These are phyloP conservation scores for Artemisia tridentata DNA, from an alignment of 129 eudicot species.

Conservation along the genomic window DNA sequence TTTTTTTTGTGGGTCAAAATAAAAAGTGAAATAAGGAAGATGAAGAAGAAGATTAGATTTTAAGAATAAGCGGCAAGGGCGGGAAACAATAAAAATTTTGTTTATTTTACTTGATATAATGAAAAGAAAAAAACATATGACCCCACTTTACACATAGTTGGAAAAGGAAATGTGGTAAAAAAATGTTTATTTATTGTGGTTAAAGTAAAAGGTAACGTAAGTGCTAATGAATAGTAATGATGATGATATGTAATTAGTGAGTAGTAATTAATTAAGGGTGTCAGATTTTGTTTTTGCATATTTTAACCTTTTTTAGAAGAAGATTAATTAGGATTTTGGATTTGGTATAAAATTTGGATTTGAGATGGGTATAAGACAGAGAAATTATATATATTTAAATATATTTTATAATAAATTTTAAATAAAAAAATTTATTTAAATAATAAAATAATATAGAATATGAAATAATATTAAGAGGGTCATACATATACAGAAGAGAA, in stretches of 20 bases:
- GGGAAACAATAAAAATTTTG: slow-evolving; percentile 32
- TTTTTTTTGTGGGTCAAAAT: slow-evolving; percentile 20
- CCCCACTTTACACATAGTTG: slow-evolving; percentile 28
- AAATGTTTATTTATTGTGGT: no score
- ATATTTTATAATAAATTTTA: no score
- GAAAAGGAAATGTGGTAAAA: not conserved
- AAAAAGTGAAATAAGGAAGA: slow-evolving; percentile 4
- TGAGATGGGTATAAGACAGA: no score
- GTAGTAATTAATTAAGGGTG: slow-evolving; percentile 17
- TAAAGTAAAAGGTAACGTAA: slow-evolving; percentile 40
- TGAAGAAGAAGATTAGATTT: slow-evolving; percentile 54
- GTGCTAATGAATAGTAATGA: slow-evolving; percentile 9
- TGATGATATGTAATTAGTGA: slow-evolving; percentile 16
- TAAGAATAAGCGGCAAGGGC: slow-evolving; percentile 73
- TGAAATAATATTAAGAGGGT: no score
- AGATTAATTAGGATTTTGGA: no score
- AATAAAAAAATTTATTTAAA: no score
- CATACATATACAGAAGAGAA: no score
- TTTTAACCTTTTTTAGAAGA: not conserved
- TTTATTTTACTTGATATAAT: slow-evolving; percentile 50
- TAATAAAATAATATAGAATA: no score
- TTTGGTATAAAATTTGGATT: no score
- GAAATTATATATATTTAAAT: no score
- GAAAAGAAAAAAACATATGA: slow-evolving; percentile 10
- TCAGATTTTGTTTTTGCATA: not conserved